Evolutionary conservation across 2,329 filamentous ascomycete genomes (phyloP).

Genomic region (Colletotrichum sp.): DNA sequence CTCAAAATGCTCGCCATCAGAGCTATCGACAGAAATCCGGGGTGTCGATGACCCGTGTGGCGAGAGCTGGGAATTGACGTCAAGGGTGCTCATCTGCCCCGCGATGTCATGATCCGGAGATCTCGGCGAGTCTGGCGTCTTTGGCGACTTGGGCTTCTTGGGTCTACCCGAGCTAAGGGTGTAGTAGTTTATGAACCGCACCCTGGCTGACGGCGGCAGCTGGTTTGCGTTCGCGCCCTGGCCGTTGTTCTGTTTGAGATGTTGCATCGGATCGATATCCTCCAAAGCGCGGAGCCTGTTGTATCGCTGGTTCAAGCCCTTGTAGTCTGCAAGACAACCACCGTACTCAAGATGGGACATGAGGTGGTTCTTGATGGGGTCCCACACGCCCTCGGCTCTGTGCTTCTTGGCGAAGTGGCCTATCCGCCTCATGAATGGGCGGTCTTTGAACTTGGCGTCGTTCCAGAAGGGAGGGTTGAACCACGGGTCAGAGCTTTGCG

Average conservation of each 20-base stretch:
- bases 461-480: slow-evolving; percentile 81
- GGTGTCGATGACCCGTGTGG: slow-evolving; percentile 33
- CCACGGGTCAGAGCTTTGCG: slow-evolving; percentile 56
- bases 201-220: slow-evolving; percentile 47
- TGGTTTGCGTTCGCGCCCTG: slow-evolving; percentile 25
- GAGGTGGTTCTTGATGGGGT: slow-evolving; percentile 75
- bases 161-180: slow-evolving; percentile 80
- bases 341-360: slow-evolving; percentile 86
- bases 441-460: slow-evolving; percentile 71
- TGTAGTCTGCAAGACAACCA: slow-evolving; percentile 78
- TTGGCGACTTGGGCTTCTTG: slow-evolving; percentile 50
- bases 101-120: background rate
- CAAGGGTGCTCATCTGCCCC: background rate
- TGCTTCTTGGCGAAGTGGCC: slow-evolving; percentile 85
- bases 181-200: slow-evolving; percentile 90
- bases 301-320: slow-evolving; percentile 73
- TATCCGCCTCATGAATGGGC: slow-evolving; percentile 71
- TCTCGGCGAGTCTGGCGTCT: slow-evolving; percentile 9
- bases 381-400: slow-evolving; percentile 68
- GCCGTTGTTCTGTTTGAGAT: slow-evolving; percentile 21
- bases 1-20: slow-evolving; percentile 35
- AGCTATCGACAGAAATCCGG: slow-evolving; percentile 49
- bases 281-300: slow-evolving; percentile 72
- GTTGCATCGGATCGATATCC: slow-evolving; percentile 63
- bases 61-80: background rate